These are phyloP conservation scores for Trichosporon sp. DNA, from an alignment of 1,284 basidiomycete genomes.

Conservation along the genomic window DNA sequence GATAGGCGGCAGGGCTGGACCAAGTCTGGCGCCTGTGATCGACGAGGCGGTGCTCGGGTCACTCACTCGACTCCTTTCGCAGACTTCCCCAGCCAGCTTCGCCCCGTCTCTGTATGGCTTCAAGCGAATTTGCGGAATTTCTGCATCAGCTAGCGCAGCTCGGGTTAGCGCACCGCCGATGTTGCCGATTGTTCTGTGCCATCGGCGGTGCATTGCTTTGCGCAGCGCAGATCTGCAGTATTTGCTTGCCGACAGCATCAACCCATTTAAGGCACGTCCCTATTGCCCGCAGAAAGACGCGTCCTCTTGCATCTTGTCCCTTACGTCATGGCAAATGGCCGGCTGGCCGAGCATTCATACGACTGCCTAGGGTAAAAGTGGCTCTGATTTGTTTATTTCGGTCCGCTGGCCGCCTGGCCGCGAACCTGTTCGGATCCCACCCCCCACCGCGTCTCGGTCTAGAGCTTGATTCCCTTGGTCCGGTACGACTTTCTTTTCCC, in stretches of 20 bases:
- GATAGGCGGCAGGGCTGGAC: neutral
- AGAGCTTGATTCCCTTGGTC: slow-evolving; percentile 7
- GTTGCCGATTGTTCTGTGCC: neutral
- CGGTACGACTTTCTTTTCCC: neutral
- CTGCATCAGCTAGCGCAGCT: neutral
- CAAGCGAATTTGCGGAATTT: neutral
- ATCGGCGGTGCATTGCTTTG: neutral
- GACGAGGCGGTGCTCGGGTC: slow-evolving; percentile 8
- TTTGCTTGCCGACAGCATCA: neutral
- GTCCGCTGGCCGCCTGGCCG: neutral
- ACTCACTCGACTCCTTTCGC: neutral
- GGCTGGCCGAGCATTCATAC: neutral
- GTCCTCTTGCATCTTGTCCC: neutral
- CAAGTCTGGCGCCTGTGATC: neutral
- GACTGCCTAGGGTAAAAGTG: neutral
- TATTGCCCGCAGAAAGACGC: neutral
- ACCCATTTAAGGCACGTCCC: neutral
- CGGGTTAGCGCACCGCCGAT: neutral
- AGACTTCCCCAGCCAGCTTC: neutral
- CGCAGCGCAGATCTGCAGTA: neutral
- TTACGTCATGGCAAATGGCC: neutral
- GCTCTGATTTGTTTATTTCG: slow-evolving; percentile 12
- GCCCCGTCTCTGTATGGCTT: neutral
- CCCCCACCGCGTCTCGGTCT: slow-evolving; percentile 6
- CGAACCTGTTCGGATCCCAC: neutral